Conservation (phyloP, 805 yeast species). For the Suhomyces sp. region DNA sequence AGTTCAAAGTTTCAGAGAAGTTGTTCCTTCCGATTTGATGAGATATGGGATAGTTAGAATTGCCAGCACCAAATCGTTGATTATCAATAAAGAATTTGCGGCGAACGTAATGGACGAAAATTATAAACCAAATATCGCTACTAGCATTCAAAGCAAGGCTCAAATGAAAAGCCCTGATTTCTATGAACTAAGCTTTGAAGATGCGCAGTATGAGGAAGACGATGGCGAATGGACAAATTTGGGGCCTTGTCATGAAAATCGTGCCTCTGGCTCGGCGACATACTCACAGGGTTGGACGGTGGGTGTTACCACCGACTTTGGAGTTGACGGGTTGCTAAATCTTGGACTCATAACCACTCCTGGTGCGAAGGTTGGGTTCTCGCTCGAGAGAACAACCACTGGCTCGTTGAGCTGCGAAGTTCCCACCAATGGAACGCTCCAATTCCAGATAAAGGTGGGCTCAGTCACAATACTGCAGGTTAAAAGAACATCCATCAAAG, state of each 20-base stretch:
- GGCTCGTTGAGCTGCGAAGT: conserved; percentile 7
- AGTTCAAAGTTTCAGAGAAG: conserved; percentile 1
- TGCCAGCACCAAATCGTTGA: conserved; percentile 1
- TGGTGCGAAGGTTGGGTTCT: background rate
- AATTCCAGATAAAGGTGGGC: conserved; percentile 7
- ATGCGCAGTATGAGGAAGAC: background rate
- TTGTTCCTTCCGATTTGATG: conserved; percentile 39
- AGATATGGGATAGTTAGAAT: conserved; percentile 25
- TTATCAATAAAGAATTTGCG: conserved; percentile 3
- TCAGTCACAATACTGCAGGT: background rate
- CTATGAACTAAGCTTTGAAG: background rate
- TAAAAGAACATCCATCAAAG: background rate
- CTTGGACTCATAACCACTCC: background rate
- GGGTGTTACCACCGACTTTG: background rate
- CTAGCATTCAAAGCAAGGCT: background rate
- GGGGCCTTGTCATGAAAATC: conserved; percentile 7
- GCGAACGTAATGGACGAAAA: conserved; percentile 1
- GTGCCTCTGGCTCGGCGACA: conserved; percentile 4
- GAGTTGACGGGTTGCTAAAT: background rate
- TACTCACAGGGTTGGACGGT: conserved; percentile 8
- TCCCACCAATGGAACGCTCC: conserved; percentile 7
- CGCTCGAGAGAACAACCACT: background rate
- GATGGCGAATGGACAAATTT: conserved; percentile 4
- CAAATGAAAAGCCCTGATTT: background rate
- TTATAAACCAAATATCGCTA: background rate